Evolutionary conservation across 2,329 filamentous ascomycete species (phyloP), one percentile per base, ranked within the genome.

Genomic region (Cordyceps pruinosa): DNA sequence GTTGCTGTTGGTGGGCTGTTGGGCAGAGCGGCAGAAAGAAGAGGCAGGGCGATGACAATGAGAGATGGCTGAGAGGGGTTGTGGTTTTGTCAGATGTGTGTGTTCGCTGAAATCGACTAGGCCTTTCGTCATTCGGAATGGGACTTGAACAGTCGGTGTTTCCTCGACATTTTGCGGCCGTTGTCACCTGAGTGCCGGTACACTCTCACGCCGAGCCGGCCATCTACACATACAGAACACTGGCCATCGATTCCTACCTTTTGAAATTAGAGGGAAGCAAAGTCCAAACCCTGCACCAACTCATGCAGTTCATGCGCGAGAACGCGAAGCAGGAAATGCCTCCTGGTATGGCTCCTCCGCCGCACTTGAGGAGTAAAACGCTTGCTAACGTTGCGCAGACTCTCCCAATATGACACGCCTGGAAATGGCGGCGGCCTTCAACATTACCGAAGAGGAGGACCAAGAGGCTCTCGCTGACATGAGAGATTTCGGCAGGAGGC

Each of bases 261-360:
- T 49, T n/a, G 19, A 49, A 35, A 35, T 23, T 49, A 32, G 46
- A 49, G 12, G 44, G 30, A 2, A 34, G 46, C 28, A 49, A 49
- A 30, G 46, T 49, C 19, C 46, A 35, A 34, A 49, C 10, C 46
- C 30, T 35, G 12, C 28, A 49, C 46, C 28, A 49, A 30, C 46
- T 49, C n/a, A 49, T 49, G 28, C 28, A 49, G 30, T 49, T 49
- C 46, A 49, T 35, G 28, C 30, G 46, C 28, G 28, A 49, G 12
- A 49, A 49, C 28, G 46, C 28, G 19, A 23, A 49, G 46, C 46
- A 34, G 30, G 46, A 49, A 35, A 49, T 49, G 46, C 46, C 46
- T 15, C 46, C 46, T 13, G 42, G 42, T 46, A 28, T 17, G 21
- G 39, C 13, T 42, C 39, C 21, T 42, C 39, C 21, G 6, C 39